Conservation (phyloP, 345 rosid genomes). For the Hibiscus tridactylites region DNA sequence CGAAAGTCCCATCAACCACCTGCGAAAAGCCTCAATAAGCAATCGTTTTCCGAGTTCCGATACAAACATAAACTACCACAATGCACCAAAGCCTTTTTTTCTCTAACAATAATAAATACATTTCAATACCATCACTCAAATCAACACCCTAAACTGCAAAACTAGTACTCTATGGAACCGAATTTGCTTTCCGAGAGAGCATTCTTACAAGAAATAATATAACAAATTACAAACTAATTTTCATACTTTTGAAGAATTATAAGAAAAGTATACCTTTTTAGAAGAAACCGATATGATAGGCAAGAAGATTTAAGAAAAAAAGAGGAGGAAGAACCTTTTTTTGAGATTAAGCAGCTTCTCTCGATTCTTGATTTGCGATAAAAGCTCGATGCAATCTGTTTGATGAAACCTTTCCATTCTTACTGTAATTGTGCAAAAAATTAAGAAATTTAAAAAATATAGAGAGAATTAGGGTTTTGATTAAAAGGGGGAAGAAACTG, state of each 20-base stretch:
- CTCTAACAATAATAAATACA: neutral
- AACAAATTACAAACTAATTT: neutral
- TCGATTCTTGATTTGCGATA: conserved; percentile 38
- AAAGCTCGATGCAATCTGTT: conserved; percentile 32
- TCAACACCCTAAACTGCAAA: no score
- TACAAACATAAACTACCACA: neutral
- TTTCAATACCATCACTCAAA: neutral
- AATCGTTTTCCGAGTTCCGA: neutral
- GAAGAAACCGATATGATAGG: neutral
- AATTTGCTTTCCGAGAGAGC: neutral
- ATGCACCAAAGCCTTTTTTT: neutral
- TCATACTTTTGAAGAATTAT: neutral
- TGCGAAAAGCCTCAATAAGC: conserved; percentile 17
- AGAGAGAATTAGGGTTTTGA: neutral
- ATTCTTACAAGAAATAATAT: neutral
- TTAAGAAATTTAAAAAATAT: neutral
- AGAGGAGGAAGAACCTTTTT: conserved; percentile 35
- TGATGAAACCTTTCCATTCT: conserved; percentile 1
- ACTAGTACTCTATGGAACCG: neutral
- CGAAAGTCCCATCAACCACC: conserved; percentile 70
- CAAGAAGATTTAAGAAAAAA: no score
- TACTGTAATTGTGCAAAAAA: neutral
- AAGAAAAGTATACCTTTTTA: no score
- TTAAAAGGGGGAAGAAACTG: no score
- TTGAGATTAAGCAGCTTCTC: conserved; percentile 46